Percentiles rank a stretch among this genome's conserved stretches.
These are phyloP conservation scores for Russula olivacea DNA, from an alignment of 768 basidiomycete genomes.

Conservation along the genomic window DNA sequence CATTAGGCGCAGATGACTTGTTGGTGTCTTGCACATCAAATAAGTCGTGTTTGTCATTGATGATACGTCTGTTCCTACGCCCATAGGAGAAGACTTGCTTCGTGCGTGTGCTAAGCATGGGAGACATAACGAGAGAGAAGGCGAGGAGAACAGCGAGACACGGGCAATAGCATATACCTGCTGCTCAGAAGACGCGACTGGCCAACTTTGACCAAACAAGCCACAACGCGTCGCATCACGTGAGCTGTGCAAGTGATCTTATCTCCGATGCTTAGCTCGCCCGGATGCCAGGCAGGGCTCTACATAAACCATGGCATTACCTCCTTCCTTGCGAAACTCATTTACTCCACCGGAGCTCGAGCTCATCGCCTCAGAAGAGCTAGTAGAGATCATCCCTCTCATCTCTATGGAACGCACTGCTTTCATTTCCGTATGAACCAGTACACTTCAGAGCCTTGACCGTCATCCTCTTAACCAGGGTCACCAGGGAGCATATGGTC, in stretches of 20 bases:
- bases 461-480: not conserved
- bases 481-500: conserved; percentile 82
- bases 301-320: conserved; percentile 62
- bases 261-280: not conserved
- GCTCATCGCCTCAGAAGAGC: conserved; percentile 77
- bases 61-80: conserved; percentile 54
- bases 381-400: conserved; percentile 80
- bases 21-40: conserved; percentile 13
- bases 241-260: conserved; percentile 21
- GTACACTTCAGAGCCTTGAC: not conserved
- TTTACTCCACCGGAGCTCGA: conserved; percentile 83
- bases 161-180: not conserved
- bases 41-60: conserved; percentile 36
- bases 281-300: no score
- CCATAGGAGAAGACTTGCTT: conserved; percentile 65
- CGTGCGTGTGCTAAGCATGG: conserved; percentile 56
- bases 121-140: conserved; percentile 1
- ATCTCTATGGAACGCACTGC: conserved; percentile 89
- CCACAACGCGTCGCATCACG: conserved; percentile 31
- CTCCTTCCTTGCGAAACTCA: conserved; percentile 59
- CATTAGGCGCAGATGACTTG: not conserved
- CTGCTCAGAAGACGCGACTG: not conserved
- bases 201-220: conserved; percentile 22
- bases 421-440: conserved; percentile 69
- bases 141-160: not conserved